phyloP scores from a whole-genome alignment of 371 early-diverging fungal species.

The Apophysomyces variabilis region DNA sequence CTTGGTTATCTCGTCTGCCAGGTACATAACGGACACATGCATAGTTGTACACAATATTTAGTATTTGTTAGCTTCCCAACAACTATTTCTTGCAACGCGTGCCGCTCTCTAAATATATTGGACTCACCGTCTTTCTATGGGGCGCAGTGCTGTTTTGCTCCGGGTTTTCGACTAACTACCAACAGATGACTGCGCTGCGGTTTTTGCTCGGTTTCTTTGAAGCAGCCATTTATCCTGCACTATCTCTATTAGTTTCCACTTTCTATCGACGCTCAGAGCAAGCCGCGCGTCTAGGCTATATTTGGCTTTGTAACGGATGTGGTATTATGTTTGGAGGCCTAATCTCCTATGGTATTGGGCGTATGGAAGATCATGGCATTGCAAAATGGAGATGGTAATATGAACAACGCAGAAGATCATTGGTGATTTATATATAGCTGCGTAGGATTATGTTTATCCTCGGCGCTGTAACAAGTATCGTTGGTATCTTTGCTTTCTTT shows the following conservation, averaged over 20 bases:
- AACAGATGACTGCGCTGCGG: constrained; percentile 43
- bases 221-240: constrained; percentile 31
- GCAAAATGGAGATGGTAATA: constrained; percentile 61
- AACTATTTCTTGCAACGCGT: constrained; percentile 43
- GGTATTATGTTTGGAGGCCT: constrained; percentile 66
- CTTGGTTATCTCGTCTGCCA: constrained; percentile 40
- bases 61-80: constrained; percentile 35
- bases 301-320: constrained; percentile 50
- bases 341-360: constrained; percentile 59
- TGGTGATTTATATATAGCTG: neutral
- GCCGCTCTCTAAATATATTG: constrained; percentile 39
- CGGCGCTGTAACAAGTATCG: constrained; percentile 5
- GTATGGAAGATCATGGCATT: constrained; percentile 48
- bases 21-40: constrained; percentile 17
- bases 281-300: constrained; percentile 35
- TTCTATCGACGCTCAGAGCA: constrained; percentile 44
- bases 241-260: constrained; percentile 40
- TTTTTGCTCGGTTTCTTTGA: constrained; percentile 38
- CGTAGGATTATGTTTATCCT: constrained; percentile 48
- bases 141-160: constrained; percentile 37
- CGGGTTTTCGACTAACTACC: constrained; percentile 27
- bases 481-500: constrained; percentile 25
- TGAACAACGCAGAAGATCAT: neutral
- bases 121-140: constrained; percentile 39
- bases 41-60: no score